Evolutionary conservation across 2,329 filamentous ascomycete genomes (phyloP), one percentile per base, ranked within the genome.

Genomic region (Hypoxylon sp.): DNA sequence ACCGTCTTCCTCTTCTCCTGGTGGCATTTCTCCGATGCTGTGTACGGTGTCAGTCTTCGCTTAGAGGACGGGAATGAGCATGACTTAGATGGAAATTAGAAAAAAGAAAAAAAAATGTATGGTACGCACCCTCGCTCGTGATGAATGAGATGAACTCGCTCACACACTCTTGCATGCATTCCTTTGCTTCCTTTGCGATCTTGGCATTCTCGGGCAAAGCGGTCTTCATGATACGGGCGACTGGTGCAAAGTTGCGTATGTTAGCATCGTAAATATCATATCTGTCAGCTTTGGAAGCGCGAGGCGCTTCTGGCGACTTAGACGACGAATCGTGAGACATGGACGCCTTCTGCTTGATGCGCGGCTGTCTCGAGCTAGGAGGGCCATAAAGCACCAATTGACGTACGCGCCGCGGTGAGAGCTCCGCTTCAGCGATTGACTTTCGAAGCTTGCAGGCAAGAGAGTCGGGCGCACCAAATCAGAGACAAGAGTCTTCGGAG

Each of bases 131-230:
- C 87, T 99, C 96, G 81, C 95, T 98, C 37, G 96, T 99, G 79
- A 99, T 98, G 86, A 99, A 99, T 5, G 94, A 97, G 85, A 99
- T 99, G 82, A 99, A 99, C 84, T 99, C 96, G 90, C 94, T 98
- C 66, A 99, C 96, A 79, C 96, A 99, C 82, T 99, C 96, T 82
- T 99, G 96, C 96, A 99, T 98, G 83, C 96, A 99, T 81, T 99
- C 96, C 82, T 99, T 99, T 62, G 96, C 96, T 80, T 99, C 96
- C 80, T 99, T 99, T 67, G 94, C 94, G 69, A 99, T 99, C 84
- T 99, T 99, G 74, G 96, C 96, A 79, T 99, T 99, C 73, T 99
- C 96, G 57, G 96, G 96, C 53, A 99, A 87, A 5, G 96, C 96
- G 76, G 94, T 92, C 83, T 99, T 99, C 96, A 99, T 99, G 81